Percentiles rank a stretch among this genome's conserved stretches.
These are phyloP conservation scores for Fragaria nilgerrensis DNA, from an alignment of 306 rosid species.

Conservation along the genomic window DNA sequence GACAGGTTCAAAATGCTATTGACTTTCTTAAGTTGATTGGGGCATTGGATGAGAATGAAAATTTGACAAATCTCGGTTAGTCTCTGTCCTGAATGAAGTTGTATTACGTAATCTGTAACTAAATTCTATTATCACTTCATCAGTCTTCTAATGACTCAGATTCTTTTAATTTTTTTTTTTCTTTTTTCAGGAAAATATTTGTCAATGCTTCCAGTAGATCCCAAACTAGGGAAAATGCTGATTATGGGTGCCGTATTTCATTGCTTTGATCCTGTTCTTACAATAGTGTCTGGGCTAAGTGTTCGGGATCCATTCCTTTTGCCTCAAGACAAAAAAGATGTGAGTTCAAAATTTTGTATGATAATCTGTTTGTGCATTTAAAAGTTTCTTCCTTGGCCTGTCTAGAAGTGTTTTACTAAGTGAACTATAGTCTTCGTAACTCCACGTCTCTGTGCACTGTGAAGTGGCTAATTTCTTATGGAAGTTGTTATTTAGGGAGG, in stretches of 20 bases:
- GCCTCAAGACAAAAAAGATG: conserved; percentile 97
- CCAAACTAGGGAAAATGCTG: conserved; percentile 96
- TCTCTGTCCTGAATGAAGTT: conserved; percentile 24
- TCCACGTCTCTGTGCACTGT: neutral
- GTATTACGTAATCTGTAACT: neutral
- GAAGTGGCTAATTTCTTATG: neutral
- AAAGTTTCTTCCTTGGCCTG: conserved; percentile 15
- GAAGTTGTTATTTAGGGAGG: neutral
- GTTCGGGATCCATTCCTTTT: conserved; percentile 96
- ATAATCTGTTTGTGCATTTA: conserved; percentile 19
- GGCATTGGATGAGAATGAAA: conserved; percentile 85
- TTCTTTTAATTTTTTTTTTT: neutral
- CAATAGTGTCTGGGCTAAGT: conserved; percentile 87
- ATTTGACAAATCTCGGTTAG: conserved; percentile 83
- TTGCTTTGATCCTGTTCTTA: conserved; percentile 98
- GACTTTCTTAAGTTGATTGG: conserved; percentile 89
- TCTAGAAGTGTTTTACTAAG: neutral
- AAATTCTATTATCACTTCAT: neutral
- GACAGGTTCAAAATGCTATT: conserved; percentile 95
- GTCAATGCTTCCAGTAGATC: conserved; percentile 93
- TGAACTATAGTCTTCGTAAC: neutral
- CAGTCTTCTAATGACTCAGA: neutral
- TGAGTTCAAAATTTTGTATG: conserved; percentile 40
- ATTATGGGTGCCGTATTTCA: conserved; percentile 90
- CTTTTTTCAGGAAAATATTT: conserved; percentile 72